Base-by-base conservation (phyloP, 2,329 filamentous ascomycete genomes). In the Fusarium cyanostomum region DNA sequence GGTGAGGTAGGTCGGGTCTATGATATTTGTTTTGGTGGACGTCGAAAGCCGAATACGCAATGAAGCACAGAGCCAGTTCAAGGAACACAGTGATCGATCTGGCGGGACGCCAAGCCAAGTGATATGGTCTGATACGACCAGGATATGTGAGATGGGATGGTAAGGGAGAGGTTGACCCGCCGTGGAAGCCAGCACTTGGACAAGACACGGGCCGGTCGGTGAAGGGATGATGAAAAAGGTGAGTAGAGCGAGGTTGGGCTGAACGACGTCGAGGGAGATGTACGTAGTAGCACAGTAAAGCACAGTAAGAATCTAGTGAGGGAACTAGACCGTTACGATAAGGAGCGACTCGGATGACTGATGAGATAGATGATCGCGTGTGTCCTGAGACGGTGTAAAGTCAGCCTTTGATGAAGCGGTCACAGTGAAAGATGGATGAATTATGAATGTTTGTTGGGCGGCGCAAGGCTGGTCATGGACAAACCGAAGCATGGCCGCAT, bases 71-170 rank as follows among this genome's bases (percentile, higher is more conserved):
- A 51, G 52, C 59, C 55, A 55, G 58, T 67, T 53, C 55, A 56
- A 69, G 37, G 39, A 64, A 65, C 64, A 53, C 49, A 41, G 56
- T 55, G 64, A 56, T 52, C 66, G 64, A 69, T 69, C 66, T 70
- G 58, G 66, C 62, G 58, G 61, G 61, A 64, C 50, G 35, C 56
- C 39, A 50, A 56, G 61, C 54, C 52, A 66, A 58, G 51, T 44
- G 35, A 56, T 58, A 59, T 71, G 68, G 69, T 66, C 63, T 69
- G 69, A 71, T 69, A 50, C 33, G 63, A 65, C 69, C 41, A 59
- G 69, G 69, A 71, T 71, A 55, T 43, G 59, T 56, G 67, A 64
- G 63, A 69, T 62, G 61, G 56, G 52, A 60, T 64, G 66, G 59
- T 59, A 59, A 54, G 50, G 41, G 30, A 64, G n/a, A 46, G 31